A percentile compares a stretch with the other conserved stretches of the same genome.
phyloP scores from a whole-genome alignment of 257 asterid genomes.

The Ilex aquifolium region DNA sequence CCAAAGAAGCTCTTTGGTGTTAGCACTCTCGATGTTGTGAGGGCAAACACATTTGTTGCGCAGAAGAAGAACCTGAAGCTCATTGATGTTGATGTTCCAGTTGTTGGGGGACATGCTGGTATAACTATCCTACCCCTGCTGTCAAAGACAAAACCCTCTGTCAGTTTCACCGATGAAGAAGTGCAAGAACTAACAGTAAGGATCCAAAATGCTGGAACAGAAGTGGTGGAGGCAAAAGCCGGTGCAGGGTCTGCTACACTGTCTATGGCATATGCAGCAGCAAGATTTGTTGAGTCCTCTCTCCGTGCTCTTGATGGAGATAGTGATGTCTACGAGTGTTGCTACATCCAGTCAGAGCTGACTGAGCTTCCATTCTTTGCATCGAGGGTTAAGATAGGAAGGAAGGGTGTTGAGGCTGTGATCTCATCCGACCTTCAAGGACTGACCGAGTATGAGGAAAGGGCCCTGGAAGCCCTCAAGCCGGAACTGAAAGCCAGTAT shows the following conservation, averaged over 20 bases:
- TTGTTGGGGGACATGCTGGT: slow-evolving; percentile 85
- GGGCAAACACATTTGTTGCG: slow-evolving; percentile 75
- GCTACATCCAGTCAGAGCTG: slow-evolving; percentile 57
- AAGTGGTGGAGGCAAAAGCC: slow-evolving; percentile 91
- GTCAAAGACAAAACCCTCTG: slow-evolving; percentile 67
- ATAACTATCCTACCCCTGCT: slow-evolving; percentile 72
- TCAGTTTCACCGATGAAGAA: slow-evolving; percentile 54
- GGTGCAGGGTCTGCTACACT: slow-evolving; percentile 94
- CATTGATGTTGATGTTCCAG: slow-evolving; percentile 77
- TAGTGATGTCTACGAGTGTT: slow-evolving; percentile 69
- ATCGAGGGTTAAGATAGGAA: slow-evolving; percentile 75
- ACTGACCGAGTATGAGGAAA: slow-evolving; percentile 63
- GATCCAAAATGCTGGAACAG: slow-evolving; percentile 88
- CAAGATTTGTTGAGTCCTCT: slow-evolving; percentile 80
- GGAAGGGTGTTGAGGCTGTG: slow-evolving; percentile 72
- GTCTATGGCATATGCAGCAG: slow-evolving; percentile 92
- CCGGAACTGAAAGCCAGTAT: slow-evolving; percentile 76
- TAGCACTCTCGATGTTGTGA: slow-evolving; percentile 77
- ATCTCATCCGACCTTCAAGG: slow-evolving; percentile 66
- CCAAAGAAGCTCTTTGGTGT: slow-evolving; percentile 85
- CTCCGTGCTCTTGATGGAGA: slow-evolving; percentile 87
- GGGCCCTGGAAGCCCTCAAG: slow-evolving; percentile 76
- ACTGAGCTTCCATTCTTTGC: slow-evolving; percentile 86
- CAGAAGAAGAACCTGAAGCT: slow-evolving; percentile 64
- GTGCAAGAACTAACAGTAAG: slow-evolving; percentile 62